Conservation (phyloP, 345 rosid genomes). For the Populus simonii region DNA sequence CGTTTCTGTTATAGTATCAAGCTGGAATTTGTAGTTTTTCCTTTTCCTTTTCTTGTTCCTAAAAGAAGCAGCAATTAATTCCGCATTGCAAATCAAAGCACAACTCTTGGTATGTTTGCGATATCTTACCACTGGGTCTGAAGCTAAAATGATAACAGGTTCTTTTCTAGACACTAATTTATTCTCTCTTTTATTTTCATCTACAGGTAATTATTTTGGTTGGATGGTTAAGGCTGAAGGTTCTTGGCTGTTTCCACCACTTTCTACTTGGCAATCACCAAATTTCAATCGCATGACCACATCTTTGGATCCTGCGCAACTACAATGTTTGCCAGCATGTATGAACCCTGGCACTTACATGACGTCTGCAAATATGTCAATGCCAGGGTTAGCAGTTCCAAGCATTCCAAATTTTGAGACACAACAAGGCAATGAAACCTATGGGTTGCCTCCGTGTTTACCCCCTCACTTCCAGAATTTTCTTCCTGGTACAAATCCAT, state of each 20-base stretch:
- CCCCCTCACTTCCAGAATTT: constrained; percentile 38
- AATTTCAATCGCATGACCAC: constrained; percentile 45
- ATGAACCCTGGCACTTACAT: constrained; percentile 26
- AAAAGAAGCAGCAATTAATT: constrained; percentile 40
- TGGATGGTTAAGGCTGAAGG: constrained; percentile 38
- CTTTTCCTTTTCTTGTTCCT: constrained; percentile 34
- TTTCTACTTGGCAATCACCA: constrained; percentile 35
- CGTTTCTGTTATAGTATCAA: constrained; percentile 26
- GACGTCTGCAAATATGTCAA: constrained; percentile 34
- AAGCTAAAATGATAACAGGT: not conserved
- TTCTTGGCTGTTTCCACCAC: constrained; percentile 30
- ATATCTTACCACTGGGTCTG: not conserved
- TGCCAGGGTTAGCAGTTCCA: constrained; percentile 36
- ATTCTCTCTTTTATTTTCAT: constrained; percentile 1
- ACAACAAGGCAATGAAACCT: constrained; percentile 39
- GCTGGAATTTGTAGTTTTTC: constrained; percentile 41
- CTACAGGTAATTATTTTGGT: constrained; percentile 32
- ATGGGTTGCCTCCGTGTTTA: constrained; percentile 39
- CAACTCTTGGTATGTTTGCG: constrained; percentile 41
- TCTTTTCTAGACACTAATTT: not conserved
- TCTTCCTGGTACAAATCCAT: constrained; percentile 27
- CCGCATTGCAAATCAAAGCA: constrained; percentile 28
- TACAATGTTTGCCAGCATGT: constrained; percentile 43
- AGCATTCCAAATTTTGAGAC: constrained; percentile 34
- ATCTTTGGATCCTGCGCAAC: constrained; percentile 39